Percentiles rank a stretch among this genome's conserved stretches.
Conservation (phyloP, 495 filamentous ascomycete genomes). For the Penicillium fimorum region DNA sequence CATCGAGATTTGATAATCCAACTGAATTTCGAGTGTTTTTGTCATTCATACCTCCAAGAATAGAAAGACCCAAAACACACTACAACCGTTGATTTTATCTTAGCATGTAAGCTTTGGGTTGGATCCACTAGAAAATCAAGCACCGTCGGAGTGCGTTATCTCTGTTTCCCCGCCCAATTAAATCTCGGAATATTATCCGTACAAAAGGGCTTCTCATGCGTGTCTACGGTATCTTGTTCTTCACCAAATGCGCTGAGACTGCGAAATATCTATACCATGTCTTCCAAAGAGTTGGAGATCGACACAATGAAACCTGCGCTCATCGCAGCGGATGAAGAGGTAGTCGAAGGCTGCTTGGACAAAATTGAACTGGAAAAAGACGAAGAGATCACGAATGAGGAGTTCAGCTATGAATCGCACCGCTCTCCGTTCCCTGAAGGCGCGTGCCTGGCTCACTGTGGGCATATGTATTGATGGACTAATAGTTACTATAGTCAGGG, state of each 20-base stretch:
- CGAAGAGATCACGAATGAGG: constrained; percentile 30
- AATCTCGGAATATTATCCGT: background rate
- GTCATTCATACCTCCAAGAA: too few relatives aligned
- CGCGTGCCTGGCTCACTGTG: constrained; percentile 4
- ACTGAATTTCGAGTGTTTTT: too few relatives aligned
- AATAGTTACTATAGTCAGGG: constrained; percentile 22
- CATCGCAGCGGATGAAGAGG: constrained; percentile 19
- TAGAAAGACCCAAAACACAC: too few relatives aligned
- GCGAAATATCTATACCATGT: constrained; percentile 14
- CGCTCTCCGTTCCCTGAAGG: constrained; percentile 41
- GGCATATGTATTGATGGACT: background rate
- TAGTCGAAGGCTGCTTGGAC: constrained; percentile 30
- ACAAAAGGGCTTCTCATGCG: background rate
- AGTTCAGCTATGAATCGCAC: constrained; percentile 36
- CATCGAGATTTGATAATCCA: too few relatives aligned
- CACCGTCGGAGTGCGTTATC: constrained; percentile 8
- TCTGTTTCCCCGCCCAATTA: constrained; percentile 7
- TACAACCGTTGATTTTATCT: too few relatives aligned
- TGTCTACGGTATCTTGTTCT: background rate
- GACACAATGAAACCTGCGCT: constrained; percentile 17
- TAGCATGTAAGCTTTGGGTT: too few relatives aligned
- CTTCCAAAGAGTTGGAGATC: constrained; percentile 13
- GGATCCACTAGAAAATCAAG: background rate
- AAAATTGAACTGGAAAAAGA: constrained; percentile 33
- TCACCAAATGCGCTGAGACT: background rate